Evolutionary conservation across 805 yeast species (phyloP), one percentile per base, ranked within the genome.

Genomic region (Candida hungchunana): DNA sequence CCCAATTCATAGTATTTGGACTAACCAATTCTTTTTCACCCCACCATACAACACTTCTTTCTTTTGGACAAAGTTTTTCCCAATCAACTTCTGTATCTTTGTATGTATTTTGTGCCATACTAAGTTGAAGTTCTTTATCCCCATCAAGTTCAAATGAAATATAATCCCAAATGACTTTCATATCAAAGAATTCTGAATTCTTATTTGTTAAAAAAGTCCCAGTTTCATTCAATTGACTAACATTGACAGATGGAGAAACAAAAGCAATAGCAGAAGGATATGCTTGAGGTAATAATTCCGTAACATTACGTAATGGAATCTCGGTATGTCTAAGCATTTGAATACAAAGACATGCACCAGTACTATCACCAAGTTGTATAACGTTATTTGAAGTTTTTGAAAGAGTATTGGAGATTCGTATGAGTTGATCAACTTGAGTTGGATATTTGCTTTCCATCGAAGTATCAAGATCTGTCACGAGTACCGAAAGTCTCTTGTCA

Each of bases 401-500:
- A n/a, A 36, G 18, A 12, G 16, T 22, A 22, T 36, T 31, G 15
- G 28, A 29, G 6, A 27, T 18, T 17, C 31, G 19, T 6, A 18
- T 11, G 3, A 36, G 7, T 13, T 36, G 29, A 17, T 36, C 34
- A 15, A 36, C 15, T 26, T 36, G 39, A 8, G 18, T 25, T 4
- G 39, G 39, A 24, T 31, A 36, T 19, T 25, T 25, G 7, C 31
- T 34, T 14, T 30, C 34, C 11, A 17, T 6, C 3, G 39, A 30
- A 7, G 33, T 22, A 4, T 34, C 25, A 26, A 21, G 26, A 26
- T 36, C 39, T 14, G 26, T 10, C 10, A 36, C 24, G 18, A 36
- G 26, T 15, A 36, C 25, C 8, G 34, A 29, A 18, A 36, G 13
- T 7, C 31, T 14, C 11, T 25, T n/a, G n/a, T n/a, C n/a, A n/a